Base-by-base conservation (phyloP, 768 basidiomycete species). In the Phylloporus sp. region DNA sequence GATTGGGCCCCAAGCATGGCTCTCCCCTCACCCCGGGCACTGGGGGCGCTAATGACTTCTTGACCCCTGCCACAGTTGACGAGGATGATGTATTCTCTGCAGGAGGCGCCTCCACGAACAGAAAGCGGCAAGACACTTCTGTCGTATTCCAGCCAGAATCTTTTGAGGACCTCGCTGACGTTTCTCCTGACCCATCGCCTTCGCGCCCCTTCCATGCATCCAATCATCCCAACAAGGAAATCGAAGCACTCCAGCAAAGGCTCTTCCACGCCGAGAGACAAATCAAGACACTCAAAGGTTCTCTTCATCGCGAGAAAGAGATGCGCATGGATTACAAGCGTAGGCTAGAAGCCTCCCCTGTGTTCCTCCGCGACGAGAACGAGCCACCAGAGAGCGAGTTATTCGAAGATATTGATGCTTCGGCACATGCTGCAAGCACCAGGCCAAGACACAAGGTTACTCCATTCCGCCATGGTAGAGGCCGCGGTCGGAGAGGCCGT, bases 191-290 rank as follows among this genome's bases (percentile, higher is more conserved):
- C 51, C 78, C 76, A 23, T 86, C 83, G 0, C 80, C 80, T 8
- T 74, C 75, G 10, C 74, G 73, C 48, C 76, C 83, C 3, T 86
- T 88, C 76, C 73, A 87, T 45, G 79, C 85, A 15, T 76, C 84
- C 9, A 88, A 82, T 61, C 88, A 86, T 59, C 88, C 86, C 9
- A 82, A 73, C 65, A 87, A 85, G 63, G 91, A 92, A 67, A 82
- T 91, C 35, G 91, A 93, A 60, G 81, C 84, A 1, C 72, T 93
- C 13, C 85, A 91, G 53, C 86, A 91, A 62, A 77, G 85, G 24
- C 76, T 94, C 31, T 86, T 89, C 11, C 91, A 93, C 67, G 88
- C 92, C 5, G 90, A 94, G 66, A 76, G 91, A 53, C 91, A 91
- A 62, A 85, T 94, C 61, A 79, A 76, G 55, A 91, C 91, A 15